Evolutionary conservation across 441 rosid genomes (phyloP).

Genomic region (Eruca vesicaria): DNA sequence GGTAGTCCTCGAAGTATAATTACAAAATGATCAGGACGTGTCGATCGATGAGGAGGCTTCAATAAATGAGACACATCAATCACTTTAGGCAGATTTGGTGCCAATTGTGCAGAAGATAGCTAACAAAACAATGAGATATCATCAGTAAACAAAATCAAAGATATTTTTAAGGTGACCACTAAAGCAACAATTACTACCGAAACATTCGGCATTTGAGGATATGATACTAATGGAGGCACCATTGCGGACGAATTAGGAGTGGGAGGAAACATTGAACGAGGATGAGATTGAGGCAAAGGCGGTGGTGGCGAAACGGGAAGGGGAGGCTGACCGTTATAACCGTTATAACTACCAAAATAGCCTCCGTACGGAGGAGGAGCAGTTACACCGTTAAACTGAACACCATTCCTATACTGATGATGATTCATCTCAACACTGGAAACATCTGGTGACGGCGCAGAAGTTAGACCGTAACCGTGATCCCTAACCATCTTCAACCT

Average conservation of each 20-base stretch:
- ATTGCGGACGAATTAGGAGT: conserved; percentile 36
- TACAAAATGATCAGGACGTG: conserved; percentile 81
- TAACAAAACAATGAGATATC: conserved; percentile 28
- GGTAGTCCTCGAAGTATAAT: conserved; percentile 91
- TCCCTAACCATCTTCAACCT: conserved; percentile 82
- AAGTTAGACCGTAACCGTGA: conserved; percentile 49
- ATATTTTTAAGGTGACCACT: background rate
- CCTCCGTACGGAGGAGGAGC: conserved; percentile 30
- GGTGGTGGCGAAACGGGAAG: conserved; percentile 76
- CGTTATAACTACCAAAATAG: conserved; percentile 26
- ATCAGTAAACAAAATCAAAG: conserved; percentile 26
- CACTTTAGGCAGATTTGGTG: conserved; percentile 44
- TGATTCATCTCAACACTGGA: conserved; percentile 26
- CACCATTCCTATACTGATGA: conserved; percentile 26
- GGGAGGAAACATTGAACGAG: conserved; percentile 55
- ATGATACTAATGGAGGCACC: conserved; percentile 22
- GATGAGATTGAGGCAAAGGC: conserved; percentile 48
- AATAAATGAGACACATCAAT: conserved; percentile 71
- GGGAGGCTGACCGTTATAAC: conserved; percentile 51
- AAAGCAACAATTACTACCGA: conserved; percentile 45
- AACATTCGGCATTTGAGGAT: conserved; percentile 39
- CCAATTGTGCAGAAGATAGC: conserved; percentile 38
- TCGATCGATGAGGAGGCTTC: conserved; percentile 59
- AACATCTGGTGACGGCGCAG: conserved; percentile 30
- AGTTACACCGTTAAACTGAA: conserved; percentile 23